Evolutionary conservation across 371 early-diverging fungal genomes (phyloP), one percentile per base, ranked within the genome.

Genomic region (Mucor ambiguus): DNA sequence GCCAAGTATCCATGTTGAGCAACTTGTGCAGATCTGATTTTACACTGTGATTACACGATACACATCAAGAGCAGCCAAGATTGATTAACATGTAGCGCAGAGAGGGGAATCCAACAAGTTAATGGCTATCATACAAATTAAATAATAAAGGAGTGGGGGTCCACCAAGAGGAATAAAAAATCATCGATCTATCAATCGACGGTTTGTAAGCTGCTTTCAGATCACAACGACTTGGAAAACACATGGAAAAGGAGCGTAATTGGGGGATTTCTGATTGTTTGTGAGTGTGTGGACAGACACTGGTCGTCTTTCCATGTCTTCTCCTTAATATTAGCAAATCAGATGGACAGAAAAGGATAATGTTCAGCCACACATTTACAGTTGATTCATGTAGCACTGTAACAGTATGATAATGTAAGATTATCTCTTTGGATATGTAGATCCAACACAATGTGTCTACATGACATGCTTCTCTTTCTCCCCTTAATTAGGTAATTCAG

Each of bases 331-430:
- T 28, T 18, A 41, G 26, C 28, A 28, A 16, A 44, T n/a, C 60
- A 60, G 60, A 60, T 60, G 60, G 46, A 41, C 60, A 28, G 41
- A 60, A 60, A 60, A 60, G 60, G 60, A 60, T 29, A 60, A 60
- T 44, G n/a, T 56, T 56, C 33, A 56, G 56, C 56, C 56, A 56
- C 56, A 56, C 56, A 49, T 28, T 14, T 26, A 35, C 16, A 37
- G 16, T 30, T 58, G 35, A 8, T 56, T 56, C 22, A 33, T 35
- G n/a, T 20, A 0, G 28, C 26, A 41, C 18, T 30, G n/a, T n/a
- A n/a, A n/a, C n/a, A 16, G 30, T 29, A 11, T 49, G 49, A 11
- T 58, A 58, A 26, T 35, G 16, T 38, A 16, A 58, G 24, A 24
- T 37, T 37, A 58, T 58, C 37, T 26, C 32, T 16, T 37, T 62